Base-by-base conservation (phyloP, 768 basidiomycete species). In the Russula earlei region DNA sequence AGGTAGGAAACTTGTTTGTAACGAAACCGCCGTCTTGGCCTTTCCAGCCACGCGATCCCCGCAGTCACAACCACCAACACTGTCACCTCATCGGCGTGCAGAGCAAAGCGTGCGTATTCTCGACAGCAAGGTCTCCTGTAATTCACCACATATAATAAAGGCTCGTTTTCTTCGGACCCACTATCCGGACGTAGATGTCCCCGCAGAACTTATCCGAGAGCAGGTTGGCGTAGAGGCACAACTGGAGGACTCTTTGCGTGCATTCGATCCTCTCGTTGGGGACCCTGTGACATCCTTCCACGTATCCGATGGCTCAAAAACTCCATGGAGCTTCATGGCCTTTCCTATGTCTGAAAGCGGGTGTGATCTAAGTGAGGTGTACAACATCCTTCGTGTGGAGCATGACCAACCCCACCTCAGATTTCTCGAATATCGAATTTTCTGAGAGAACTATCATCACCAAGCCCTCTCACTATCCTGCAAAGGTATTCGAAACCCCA, bases 101-200 rank as follows among this genome's bases (percentile, higher is more conserved):
- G 84, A 88, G 67, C 80, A 82, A 71, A 83, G 83, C 22, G 87
- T 90, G 67, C 49, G 78, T 56, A 19, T 6, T 31, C 22, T 51
- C 3, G 37, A 15, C 17, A 27, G 37, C 52, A 55, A 52, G 27
- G 14, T 17, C 34, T 11, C 58, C 45, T 49, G 42, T 48, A 44
- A 34, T 40, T 29, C 31, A 45, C 55, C 17, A 22, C 33, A 15
- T 24, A 25, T 46, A 34, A n/a, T 44, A 17, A 56, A 91, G 88
- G 77, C 84, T 14, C 81, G 83, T 53, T 88, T 87, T 62, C 72
- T 90, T 45, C 80, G 84, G 43, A 82, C 80, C 4, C 76, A 78
- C 67, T 75, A 84, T 52, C 86, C 88, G 1, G 87, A 90, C 57
- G 74, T 84, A 15, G 85, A 89, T 56, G 72, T 91, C n/a, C 71